These are phyloP conservation scores for Ceratobasidium sp. DNA, from an alignment of 1,284 basidiomycete species.

Conservation along the genomic window DNA sequence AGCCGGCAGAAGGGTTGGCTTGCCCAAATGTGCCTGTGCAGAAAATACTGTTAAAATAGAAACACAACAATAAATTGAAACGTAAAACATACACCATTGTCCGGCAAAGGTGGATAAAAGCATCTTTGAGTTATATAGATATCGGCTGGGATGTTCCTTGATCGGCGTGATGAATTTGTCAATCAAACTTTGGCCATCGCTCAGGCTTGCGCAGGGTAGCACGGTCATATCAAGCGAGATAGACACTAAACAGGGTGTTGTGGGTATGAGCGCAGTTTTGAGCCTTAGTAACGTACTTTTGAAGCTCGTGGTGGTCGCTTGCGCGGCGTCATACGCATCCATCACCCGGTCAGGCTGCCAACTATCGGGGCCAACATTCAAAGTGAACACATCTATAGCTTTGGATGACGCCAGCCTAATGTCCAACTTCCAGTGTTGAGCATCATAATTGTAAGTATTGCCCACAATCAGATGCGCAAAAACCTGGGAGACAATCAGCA, in stretches of 20 bases:
- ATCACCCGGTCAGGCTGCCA: slow-evolving; percentile 53
- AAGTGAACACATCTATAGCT: slow-evolving; percentile 57
- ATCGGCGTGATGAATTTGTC: slow-evolving; percentile 49
- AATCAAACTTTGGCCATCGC: slow-evolving; percentile 52
- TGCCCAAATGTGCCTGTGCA: slow-evolving; percentile 7
- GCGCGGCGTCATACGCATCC: slow-evolving; percentile 55
- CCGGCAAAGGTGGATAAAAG: slow-evolving; percentile 58
- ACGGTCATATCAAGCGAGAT: slow-evolving; percentile 32
- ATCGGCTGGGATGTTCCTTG: slow-evolving; percentile 52
- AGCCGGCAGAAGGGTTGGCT: neutral
- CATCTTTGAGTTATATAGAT: slow-evolving; percentile 52
- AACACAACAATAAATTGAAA: slow-evolving; percentile 43
- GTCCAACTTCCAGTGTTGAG: slow-evolving; percentile 53
- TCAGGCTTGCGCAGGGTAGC: slow-evolving; percentile 48
- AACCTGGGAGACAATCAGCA: slow-evolving; percentile 43
- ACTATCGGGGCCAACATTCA: slow-evolving; percentile 55
- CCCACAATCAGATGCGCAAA: slow-evolving; percentile 57
- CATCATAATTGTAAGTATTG: slow-evolving; percentile 55
- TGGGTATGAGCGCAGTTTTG: slow-evolving; percentile 43
- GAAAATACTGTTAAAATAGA: neutral
- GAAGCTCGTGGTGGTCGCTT: slow-evolving; percentile 50
- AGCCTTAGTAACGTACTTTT: slow-evolving; percentile 49
- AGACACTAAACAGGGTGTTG: neutral
- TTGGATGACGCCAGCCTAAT: slow-evolving; percentile 54
- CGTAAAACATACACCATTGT: slow-evolving; percentile 53